Percentiles rank a stretch among this genome's conserved stretches.
These are phyloP conservation scores for Carallia pectinifolia DNA, from an alignment of 345 rosid genomes.

Conservation along the genomic window DNA sequence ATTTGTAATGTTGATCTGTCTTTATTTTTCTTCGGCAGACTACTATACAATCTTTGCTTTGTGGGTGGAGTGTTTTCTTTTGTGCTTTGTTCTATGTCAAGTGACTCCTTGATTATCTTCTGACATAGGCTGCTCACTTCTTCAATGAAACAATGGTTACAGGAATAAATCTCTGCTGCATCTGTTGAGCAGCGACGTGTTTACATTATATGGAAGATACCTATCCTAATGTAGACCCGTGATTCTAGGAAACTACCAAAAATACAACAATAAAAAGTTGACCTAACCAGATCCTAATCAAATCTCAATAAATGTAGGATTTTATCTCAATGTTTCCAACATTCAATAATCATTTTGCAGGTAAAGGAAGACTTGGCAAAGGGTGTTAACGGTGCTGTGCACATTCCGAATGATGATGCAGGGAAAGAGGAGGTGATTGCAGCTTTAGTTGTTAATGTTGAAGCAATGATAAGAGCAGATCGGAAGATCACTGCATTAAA, in stretches of 20 bases:
- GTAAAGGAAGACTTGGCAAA: slow-evolving; percentile 69
- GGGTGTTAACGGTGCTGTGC: slow-evolving; percentile 63
- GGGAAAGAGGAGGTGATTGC: slow-evolving; percentile 79
- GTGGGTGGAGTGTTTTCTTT: neutral
- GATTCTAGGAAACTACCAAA: no score
- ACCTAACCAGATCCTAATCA: no score
- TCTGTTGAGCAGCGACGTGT: no score
- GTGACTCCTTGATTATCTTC: slow-evolving; percentile 1
- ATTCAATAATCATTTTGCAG: slow-evolving; percentile 33
- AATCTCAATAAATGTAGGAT: neutral
- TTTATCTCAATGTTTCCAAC: neutral
- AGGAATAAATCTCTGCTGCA: no score
- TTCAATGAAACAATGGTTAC: no score
- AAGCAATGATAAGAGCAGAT: slow-evolving; percentile 90
- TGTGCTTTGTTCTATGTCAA: neutral
- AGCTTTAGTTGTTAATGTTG: slow-evolving; percentile 78
- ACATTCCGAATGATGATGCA: slow-evolving; percentile 61
- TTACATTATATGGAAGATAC: no score
- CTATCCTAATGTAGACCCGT: no score
- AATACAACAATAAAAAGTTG: no score
- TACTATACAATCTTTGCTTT: neutral
- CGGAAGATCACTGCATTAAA: slow-evolving; percentile 90
- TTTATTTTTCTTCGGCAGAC: no score
- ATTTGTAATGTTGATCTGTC: no score
- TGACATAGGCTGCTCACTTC: neutral